Evolutionary conservation across 176 grass and related monocot genomes (phyloP).

Genomic region (Hordeum vulgare): DNA sequence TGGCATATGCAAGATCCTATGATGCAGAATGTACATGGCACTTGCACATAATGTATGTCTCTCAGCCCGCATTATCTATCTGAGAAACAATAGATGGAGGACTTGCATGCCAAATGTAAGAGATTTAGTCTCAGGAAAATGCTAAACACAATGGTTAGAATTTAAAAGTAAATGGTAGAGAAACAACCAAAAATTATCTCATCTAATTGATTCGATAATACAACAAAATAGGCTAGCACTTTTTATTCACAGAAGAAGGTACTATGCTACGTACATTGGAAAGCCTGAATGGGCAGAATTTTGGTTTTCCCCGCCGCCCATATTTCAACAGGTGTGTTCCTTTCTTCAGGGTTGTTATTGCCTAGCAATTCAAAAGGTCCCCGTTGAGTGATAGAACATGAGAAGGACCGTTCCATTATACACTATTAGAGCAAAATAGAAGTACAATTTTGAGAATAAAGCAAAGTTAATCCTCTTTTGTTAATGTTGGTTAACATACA

Average conservation of each 20-base stretch:
- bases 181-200: not conserved
- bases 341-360: conserved; percentile 73
- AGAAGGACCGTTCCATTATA: not conserved
- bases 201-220: not conserved
- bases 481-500: not conserved
- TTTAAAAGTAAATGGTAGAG: not conserved
- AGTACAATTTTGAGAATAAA: not conserved
- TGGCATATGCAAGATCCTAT: not conserved
- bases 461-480: not conserved
- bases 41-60: not conserved
- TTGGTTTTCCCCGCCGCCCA: conserved; percentile 71
- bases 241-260: not conserved
- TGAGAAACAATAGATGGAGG: not conserved
- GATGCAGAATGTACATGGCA: not conserved
- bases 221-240: not conserved
- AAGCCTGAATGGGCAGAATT: conserved; percentile 78
- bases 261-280: conserved; percentile 44
- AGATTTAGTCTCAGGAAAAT: not conserved
- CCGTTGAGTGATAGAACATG: not conserved
- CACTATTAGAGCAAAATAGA: not conserved
- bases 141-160: not conserved
- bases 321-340: conserved; percentile 75
- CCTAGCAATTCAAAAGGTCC: conserved; percentile 27
- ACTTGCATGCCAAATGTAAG: not conserved
- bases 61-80: not conserved